Evolutionary conservation across 768 basidiomycete species (phyloP).

Genomic region (Termitomyces sp.): DNA sequence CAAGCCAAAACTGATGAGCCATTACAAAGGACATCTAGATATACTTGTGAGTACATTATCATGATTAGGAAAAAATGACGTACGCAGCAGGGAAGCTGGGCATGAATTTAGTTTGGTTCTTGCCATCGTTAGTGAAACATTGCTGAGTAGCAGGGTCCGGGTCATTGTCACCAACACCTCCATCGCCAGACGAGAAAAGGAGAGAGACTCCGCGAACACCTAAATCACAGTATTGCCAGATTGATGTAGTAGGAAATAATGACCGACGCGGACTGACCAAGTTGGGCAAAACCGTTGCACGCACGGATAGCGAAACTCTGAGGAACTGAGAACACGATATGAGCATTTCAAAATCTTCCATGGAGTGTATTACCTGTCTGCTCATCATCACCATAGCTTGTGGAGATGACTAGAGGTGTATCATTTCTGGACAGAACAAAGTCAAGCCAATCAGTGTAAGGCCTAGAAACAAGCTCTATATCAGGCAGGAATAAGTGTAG

Average conservation of each 20-base stretch:
- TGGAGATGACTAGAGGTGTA: conserved; percentile 61
- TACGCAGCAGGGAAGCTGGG: conserved; percentile 59
- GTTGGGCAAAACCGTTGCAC: conserved; percentile 59
- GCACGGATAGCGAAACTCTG: conserved; percentile 49
- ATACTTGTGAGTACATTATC: neutral
- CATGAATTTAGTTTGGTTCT: conserved; percentile 49
- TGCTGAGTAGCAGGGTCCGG: conserved; percentile 44
- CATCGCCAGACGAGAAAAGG: conserved; percentile 63
- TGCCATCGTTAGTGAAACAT: conserved; percentile 59
- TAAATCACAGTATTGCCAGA: conserved; percentile 14
- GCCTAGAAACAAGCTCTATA: conserved; percentile 11
- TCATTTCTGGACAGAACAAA: conserved; percentile 44
- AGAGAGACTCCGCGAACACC: conserved; percentile 66
- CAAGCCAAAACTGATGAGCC: neutral
- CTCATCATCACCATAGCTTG: conserved; percentile 71
- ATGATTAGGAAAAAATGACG: conserved; percentile 8
- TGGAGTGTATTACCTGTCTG: conserved; percentile 49
- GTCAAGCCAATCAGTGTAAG: conserved; percentile 52
- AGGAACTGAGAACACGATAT: conserved; percentile 41
- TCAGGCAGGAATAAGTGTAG: neutral
- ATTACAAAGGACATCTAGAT: conserved; percentile 45
- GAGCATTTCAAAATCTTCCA: neutral
- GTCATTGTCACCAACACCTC: conserved; percentile 64
- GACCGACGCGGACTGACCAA: conserved; percentile 35
- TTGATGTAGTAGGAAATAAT: neutral